Base-by-base conservation (phyloP, 1,284 basidiomycete species). In the Ustilago vetiveriae region DNA sequence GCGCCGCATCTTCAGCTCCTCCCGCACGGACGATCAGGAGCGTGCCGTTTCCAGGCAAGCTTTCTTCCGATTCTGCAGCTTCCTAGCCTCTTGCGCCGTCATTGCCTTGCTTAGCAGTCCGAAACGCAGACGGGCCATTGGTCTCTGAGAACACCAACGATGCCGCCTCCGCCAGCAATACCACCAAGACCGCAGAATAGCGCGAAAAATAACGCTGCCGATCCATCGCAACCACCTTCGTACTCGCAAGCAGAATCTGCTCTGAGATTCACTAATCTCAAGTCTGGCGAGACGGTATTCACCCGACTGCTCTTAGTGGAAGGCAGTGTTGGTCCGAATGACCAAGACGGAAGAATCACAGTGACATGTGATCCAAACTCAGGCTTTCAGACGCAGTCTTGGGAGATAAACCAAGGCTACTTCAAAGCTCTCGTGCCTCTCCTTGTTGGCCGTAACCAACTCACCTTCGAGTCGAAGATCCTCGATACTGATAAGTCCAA, bases 51-150 rank as follows among this genome's bases (percentile, higher is more conserved):
- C 75, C 6, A 43, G 76, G 26, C 70, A 72, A 49, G 76, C 76
- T 32, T 78, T 78, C 55, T 78, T 78, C 53, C 70, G 76, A 24
- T 77, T 75, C 63, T 68, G 72, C 58, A 67, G 64, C 43, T 78
- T 78, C 47, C 48, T 74, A 33, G 57, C 73, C 27, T 76, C 75
- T 3, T 76, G 72, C 64, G 73, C 74, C 11, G 56, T 72, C 41
- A 78, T 78, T 37, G 76, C 76, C 9, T 67, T 78, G 16, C 59
- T 78, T 14, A 65, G 59, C 60, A 72, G 67, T 40, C 75, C 75
- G 3, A 74, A 67, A 33, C 65, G 72, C 16, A 53, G 74, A 30
- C 50, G 58, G 8, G 64, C 69, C 9, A 67, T 72, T 37, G 69
- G 63, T n/a, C 56, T 71, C 10, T 67, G 33, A 50, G 10, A 7